Evolutionary conservation across 23 red algal genomes (phyloP), one percentile per base, ranked within the genome.

Genomic region (Gracilaria vermiculophylla): DNA sequence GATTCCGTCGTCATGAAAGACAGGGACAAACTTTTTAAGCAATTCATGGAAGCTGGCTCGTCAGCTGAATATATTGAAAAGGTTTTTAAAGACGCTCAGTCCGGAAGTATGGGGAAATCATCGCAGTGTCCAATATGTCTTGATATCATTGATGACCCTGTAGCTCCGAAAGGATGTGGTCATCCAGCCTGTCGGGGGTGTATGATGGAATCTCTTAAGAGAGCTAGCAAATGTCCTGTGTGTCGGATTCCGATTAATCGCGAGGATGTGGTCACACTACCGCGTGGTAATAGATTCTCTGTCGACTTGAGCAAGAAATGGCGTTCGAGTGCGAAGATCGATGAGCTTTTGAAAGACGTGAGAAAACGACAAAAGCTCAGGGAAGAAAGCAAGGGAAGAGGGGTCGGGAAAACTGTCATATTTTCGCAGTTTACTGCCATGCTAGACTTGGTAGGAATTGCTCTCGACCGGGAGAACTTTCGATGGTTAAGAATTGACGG

Each of bases 401-500:
- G 55, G 16, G 48, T 85, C n/a, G 90, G 90, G 35, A 99, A 99
- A 75, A 82, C 92, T 9, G 92, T 99, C 16, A 78, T 99, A 15
- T 95, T 99, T 28, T 99, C 97, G 9, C 92, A 95, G 71, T 99
- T 94, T 69, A 99, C 97, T 8, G 71, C 57, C 25, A 90, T 90
- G 80, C 81, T 99, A 35, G 97, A 99, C 77, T 65, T 99, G 1
- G 56, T 99, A 6, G 92, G 89, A 49, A 56, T 34, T 12, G 89
- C 97, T 17, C 86, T 99, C 31, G 77, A 83, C 25, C 62, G 77
- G 6, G 48, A 82, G 21, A 80, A 78, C 31, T 70, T 94, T 43
- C 54, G 50, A 36, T 87, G 56, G 43, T 45, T 86, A n/a, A 72
- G 92, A 41, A 78, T 94, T 27, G 92, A 94, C 54, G 92, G 92